Conservation (phyloP, 805 yeast genomes). For the Yarrowia alimentaria region DNA sequence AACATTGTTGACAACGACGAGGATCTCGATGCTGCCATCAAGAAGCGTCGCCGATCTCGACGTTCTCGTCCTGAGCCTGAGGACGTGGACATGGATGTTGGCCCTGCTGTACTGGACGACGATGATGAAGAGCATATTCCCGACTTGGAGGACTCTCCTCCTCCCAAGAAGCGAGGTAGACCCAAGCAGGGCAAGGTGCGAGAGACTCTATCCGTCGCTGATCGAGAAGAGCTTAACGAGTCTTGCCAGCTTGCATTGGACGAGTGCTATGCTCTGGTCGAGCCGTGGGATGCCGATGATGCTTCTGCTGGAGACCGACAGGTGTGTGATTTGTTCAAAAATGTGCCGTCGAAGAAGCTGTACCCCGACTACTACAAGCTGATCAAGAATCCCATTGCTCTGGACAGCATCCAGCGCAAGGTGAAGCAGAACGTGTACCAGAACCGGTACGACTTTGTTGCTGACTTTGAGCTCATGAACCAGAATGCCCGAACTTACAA, state of each 20-base stretch:
- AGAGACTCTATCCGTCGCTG: conserved; percentile 20
- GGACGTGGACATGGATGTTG: conserved; percentile 25
- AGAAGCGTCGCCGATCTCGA: conserved; percentile 28
- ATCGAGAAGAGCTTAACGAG: conserved; percentile 25
- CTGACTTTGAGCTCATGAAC: conserved; percentile 56
- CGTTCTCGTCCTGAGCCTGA: conserved; percentile 11
- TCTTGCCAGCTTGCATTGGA: conserved; percentile 28
- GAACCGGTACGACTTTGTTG: conserved; percentile 49
- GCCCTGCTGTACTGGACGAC: conserved; percentile 8
- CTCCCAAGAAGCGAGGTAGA: conserved; percentile 29
- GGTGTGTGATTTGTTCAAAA: conserved; percentile 47
- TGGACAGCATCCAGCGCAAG: conserved; percentile 52
- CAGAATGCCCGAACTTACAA: conserved; percentile 67
- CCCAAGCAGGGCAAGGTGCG: conserved; percentile 29
- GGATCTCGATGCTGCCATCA: conserved; percentile 55
- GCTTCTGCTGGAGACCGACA: conserved; percentile 14
- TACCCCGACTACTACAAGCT: conserved; percentile 84
- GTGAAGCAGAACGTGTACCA: conserved; percentile 43
- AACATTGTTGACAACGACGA: conserved; percentile 58
- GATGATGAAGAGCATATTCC: conserved; percentile 27
- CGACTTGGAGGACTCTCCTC: conserved; percentile 28
- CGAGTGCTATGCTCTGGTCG: conserved; percentile 30
- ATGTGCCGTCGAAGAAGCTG: conserved; percentile 65
- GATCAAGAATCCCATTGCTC: conserved; percentile 59
- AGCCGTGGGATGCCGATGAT: conserved; percentile 29